These are phyloP conservation scores for Inga laurina DNA, from an alignment of 306 rosid species.

Conservation along the genomic window DNA sequence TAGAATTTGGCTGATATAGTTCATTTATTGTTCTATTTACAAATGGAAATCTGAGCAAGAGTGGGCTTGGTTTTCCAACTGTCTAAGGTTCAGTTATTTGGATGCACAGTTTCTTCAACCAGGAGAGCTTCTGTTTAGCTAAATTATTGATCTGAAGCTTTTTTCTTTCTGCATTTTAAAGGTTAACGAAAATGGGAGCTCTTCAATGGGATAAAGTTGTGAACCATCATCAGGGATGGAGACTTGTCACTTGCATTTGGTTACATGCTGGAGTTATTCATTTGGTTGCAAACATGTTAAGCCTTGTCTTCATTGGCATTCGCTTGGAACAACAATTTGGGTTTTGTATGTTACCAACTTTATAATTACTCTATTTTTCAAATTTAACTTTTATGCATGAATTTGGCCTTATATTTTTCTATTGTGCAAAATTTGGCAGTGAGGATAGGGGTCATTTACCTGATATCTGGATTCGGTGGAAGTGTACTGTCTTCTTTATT, in stretches of 20 bases:
- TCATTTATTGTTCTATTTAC: not conserved
- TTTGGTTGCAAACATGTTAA: slow-evolving; percentile 73
- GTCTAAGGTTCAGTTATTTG: slow-evolving; percentile 15
- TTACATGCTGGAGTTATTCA: slow-evolving; percentile 87
- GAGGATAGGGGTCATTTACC: slow-evolving; percentile 67
- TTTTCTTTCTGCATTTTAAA: slow-evolving; percentile 29
- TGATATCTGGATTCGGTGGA: slow-evolving; percentile 80
- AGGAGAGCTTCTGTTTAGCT: not conserved
- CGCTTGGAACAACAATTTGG: slow-evolving; percentile 94
- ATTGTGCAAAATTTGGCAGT: slow-evolving; percentile 47
- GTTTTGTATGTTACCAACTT: slow-evolving; percentile 51
- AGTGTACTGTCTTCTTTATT: slow-evolving; percentile 69
- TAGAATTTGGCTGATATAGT: not conserved
- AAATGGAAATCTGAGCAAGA: not conserved
- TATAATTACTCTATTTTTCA: too few species aligned
- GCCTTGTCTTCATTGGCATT: slow-evolving; percentile 80
- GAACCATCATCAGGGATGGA: slow-evolving; percentile 72
- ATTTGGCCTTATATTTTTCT: slow-evolving; percentile 11
- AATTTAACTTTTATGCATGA: not conserved
- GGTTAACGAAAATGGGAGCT: slow-evolving; percentile 85
- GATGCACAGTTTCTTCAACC: not conserved
- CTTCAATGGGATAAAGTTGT: slow-evolving; percentile 60
- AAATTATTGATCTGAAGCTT: not conserved
- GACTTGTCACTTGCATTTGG: slow-evolving; percentile 90
- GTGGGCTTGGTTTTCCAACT: not conserved